Conservation (phyloP, 768 basidiomycete species). For the Rhodosporidiobolus sp. region DNA sequence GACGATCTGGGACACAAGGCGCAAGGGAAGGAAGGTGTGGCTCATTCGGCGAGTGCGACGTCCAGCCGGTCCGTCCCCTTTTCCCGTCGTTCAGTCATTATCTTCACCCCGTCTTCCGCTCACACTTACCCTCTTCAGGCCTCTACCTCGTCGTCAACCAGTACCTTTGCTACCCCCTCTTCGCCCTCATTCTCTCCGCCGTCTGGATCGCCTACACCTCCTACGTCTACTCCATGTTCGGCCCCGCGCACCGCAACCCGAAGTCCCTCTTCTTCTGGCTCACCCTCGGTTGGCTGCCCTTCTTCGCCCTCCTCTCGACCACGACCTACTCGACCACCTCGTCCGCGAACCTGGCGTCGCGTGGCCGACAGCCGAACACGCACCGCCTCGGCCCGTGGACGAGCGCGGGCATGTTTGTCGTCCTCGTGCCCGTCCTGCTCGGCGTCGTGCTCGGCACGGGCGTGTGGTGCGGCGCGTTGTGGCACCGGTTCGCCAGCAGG, state of each 20-base stretch:
- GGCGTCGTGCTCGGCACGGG: neutral
- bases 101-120: neutral
- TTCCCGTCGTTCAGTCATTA: too few relatives aligned
- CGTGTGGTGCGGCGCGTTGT: neutral
- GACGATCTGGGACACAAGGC: neutral
- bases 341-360: slow-evolving; percentile 8
- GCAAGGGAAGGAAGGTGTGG: neutral
- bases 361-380: neutral
- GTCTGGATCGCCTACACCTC: slow-evolving; percentile 12
- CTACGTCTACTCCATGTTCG: slow-evolving; percentile 5
- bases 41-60: neutral
- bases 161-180: slow-evolving; percentile 1
- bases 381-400: neutral
- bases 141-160: slow-evolving; percentile 10
- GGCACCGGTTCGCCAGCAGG: neutral
- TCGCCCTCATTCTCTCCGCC: slow-evolving; percentile 3
- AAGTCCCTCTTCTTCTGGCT: slow-evolving; percentile 1
- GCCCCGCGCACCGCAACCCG: neutral
- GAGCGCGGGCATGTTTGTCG: neutral
- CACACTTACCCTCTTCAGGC: neutral
- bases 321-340: slow-evolving; percentile 5
- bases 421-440: neutral
- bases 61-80: slow-evolving; percentile 1
- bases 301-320: slow-evolving; percentile 11
- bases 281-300: slow-evolving; percentile 14